Evolutionary conservation across 768 basidiomycete genomes (phyloP), one percentile per base, ranked within the genome.

Genomic region (Leccinum disarticulatum): DNA sequence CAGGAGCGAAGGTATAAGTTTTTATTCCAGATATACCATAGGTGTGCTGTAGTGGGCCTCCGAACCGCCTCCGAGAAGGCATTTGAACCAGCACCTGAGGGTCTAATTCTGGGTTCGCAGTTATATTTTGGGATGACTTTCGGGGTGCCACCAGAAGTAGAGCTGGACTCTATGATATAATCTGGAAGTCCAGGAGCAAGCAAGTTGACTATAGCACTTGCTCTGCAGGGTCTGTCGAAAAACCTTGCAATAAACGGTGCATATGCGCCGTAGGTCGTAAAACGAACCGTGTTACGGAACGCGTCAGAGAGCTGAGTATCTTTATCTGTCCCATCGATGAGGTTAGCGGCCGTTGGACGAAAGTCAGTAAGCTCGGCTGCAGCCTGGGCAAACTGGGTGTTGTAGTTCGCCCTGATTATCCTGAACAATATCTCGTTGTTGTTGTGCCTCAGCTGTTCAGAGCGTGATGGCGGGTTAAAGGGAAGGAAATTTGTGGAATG

Each of bases 141-240:
- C n/a, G 55, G 7, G 15, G 27, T 6, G 9, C 64, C 55, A 52
- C 68, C 59, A 6, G 68, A 69, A 19, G 65, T 69, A 1, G 63
- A 60, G 4, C 60, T 62, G 28, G 68, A 69, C 28, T 7, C 13
- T 5, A 9, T 43, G 10, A 68, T 49, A 30, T 19, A 67, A 25
- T 67, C 59, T 15, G 68, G 68, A 0, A 68, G 17, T 31, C 68
- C 66, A 3, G 61, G 63, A 0, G 68, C 53, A 41, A 67, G 54
- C 6, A 68, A 36, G 22, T 69, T 13, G n/a, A 47, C 27, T 19
- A 67, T 11, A 2, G 28, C 52, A 8, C 33, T 52, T 13, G 38
- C 54, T 49, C 27, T 60, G 15, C 56, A 63, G 1, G 63, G 58
- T 27, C 25, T 57, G 17, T 65, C 36, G 4, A 41, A 46, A 25